Evolutionary conservation across 345 rosid species (phyloP), one percentile per base, ranked within the genome.

Genomic region (Excoecaria cochinchinensis): DNA sequence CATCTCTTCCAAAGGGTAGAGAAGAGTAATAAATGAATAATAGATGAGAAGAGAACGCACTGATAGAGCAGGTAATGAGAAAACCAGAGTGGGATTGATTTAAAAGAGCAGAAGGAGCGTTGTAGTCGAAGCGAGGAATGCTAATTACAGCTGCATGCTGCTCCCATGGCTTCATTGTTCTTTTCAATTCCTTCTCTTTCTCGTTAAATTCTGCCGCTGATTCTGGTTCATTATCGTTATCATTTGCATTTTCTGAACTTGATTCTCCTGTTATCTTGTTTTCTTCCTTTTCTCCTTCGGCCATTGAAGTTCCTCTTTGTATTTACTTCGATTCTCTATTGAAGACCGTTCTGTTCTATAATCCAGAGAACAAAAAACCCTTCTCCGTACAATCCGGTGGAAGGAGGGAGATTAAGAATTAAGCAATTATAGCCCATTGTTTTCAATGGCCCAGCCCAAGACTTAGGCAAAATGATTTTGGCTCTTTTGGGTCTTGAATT

Each of bases 41-140:
- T 21, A 71, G 47, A 6, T 25, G 47, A 63, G 68, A 38, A 36
- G 50, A 36, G 64, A 59, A 58, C 63, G 47, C 57, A 94, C 98
- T 92, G 76, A 92, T 89, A 40, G 89, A 80, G 85, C 94, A 95
- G 67, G 97, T 95, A 77, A 92, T 74, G 84, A 95, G 94, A 81
- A 95, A 95, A 44, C 90, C 97, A 11, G 94, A 85, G 80, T 90
- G 94, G 64, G 97, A 92, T 75, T 77, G 90, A 57, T 82, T 88
- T 76, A 89, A 90, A 67, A 92, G 84, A 47, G 92, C 86, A 61
- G 94, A 85, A 1, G 99, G 94, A 50, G 97, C 97, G 71, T 81
- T 89, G 91, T 95, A 95, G 77, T 95, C 94, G 83, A 89, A 95
- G 8, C 99, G 92, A 84, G 97, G 97, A 10, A 95, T 85, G 90